Evolutionary conservation across 2,329 filamentous ascomycete species (phyloP).

Genomic region (Biscogniauxia marginata): DNA sequence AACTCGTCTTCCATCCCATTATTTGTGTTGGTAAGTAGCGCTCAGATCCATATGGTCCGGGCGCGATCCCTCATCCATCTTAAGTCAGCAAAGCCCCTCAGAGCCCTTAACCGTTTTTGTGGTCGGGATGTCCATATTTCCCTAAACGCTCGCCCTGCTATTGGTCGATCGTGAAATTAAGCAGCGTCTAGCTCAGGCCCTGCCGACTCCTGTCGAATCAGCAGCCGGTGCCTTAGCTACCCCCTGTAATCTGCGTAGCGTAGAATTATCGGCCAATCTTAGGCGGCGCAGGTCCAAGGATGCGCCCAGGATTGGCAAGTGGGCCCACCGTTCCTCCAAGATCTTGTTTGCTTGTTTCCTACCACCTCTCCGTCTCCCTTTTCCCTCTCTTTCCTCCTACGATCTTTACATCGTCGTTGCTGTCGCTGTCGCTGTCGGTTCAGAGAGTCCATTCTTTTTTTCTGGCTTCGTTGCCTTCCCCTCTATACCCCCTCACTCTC

Average conservation of each 20-base stretch:
- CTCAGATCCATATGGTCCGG: slow-evolving; percentile 4
- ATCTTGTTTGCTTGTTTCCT: slow-evolving; percentile 22
- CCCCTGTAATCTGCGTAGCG: slow-evolving; percentile 4
- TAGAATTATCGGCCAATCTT: slow-evolving; percentile 15
- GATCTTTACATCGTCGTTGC: slow-evolving; percentile 34
- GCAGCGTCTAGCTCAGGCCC: slow-evolving; percentile 20
- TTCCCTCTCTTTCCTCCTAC: slow-evolving; percentile 31
- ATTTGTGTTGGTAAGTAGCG: neutral
- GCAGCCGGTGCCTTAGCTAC: slow-evolving; percentile 24
- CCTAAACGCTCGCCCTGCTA: neutral
- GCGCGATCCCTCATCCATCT: neutral
- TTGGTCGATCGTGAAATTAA: slow-evolving; percentile 23
- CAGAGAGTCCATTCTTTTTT: slow-evolving; percentile 27
- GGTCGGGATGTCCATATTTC: neutral
- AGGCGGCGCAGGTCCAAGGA: slow-evolving; percentile 4
- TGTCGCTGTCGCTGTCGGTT: slow-evolving; percentile 34
- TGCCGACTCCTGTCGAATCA: slow-evolving; percentile 21
- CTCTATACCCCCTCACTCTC: slow-evolving; percentile 33
- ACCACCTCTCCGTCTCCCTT: slow-evolving; percentile 17
- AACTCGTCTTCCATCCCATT: neutral
- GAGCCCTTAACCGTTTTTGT: slow-evolving; percentile 3
- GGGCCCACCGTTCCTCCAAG: slow-evolving; percentile 12
- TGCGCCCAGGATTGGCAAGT: slow-evolving; percentile 4
- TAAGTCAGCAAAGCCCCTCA: neutral
- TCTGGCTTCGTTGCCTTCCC: slow-evolving; percentile 31